Evolutionary conservation across 2,329 filamentous ascomycete species (phyloP).

Genomic region (Orbilia quercus): DNA sequence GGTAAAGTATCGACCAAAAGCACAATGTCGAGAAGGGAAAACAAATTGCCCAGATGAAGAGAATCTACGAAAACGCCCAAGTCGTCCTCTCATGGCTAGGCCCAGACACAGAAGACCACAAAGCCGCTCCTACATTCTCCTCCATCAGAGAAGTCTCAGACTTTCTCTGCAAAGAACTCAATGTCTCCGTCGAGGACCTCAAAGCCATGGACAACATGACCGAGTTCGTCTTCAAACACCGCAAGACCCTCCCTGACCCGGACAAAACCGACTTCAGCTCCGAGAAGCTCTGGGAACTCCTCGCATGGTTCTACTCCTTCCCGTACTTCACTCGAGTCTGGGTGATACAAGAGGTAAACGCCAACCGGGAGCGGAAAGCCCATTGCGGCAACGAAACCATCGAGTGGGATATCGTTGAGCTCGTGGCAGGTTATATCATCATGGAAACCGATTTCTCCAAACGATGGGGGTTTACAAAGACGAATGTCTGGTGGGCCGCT

Average conservation of each 20-base stretch:
- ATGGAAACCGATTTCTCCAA: constrained; percentile 60
- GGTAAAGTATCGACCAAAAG: constrained; percentile 59
- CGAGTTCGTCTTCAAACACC: constrained; percentile 56
- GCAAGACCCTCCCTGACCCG: constrained; percentile 56
- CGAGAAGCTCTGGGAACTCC: constrained; percentile 57
- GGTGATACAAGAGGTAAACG: constrained; percentile 59
- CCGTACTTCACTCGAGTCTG: constrained; percentile 59
- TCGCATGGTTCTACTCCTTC: constrained; percentile 59
- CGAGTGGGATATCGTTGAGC: constrained; percentile 59
- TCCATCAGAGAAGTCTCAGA: constrained; percentile 38
- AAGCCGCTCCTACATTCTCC: constrained; percentile 35
- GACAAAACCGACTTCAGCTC: constrained; percentile 58
- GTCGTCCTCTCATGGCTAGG: constrained; percentile 61
- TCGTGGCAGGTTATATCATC: constrained; percentile 60
- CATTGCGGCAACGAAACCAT: constrained; percentile 58
- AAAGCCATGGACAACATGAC: constrained; percentile 53
- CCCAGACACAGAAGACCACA: constrained; percentile 44
- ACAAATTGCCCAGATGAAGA: constrained; percentile 60
- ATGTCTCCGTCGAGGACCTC: constrained; percentile 40
- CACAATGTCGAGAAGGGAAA: constrained; percentile 58
- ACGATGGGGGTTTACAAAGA: constrained; percentile 58
- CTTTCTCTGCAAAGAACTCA: constrained; percentile 55
- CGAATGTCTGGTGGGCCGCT: constrained; percentile 60
- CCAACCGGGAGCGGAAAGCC: constrained; percentile 56
- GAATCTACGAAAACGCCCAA: constrained; percentile 60